A percentile compares a stretch with the other conserved stretches of the same genome.
Conservation (phyloP, 2,329 filamentous ascomycete genomes). For the Beauveria pseudobassiana region DNA sequence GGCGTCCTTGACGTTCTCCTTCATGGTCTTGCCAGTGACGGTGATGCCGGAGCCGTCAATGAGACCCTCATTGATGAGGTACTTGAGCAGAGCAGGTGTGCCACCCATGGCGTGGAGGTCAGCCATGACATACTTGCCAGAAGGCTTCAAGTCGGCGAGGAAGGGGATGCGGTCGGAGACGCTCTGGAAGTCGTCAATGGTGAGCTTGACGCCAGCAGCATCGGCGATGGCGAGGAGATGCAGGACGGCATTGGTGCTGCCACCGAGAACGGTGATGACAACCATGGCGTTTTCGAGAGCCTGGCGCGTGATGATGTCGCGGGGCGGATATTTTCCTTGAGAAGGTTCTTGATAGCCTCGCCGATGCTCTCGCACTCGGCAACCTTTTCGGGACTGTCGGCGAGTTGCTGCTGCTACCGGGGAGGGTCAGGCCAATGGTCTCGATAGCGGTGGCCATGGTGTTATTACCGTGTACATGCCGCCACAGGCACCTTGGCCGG, state of each 20-base stretch:
- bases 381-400: conserved; percentile 63
- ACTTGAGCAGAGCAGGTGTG: conserved; percentile 79
- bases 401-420: conserved; percentile 72
- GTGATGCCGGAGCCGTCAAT: conserved; percentile 75
- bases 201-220: conserved; percentile 71
- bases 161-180: conserved; percentile 74
- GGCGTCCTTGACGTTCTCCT: conserved; percentile 73
- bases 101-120: conserved; percentile 80
- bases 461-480: conserved; percentile 82
- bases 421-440: conserved; percentile 75
- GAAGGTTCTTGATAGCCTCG: conserved; percentile 63
- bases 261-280: conserved; percentile 72
- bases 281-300: conserved; percentile 84
- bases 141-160: conserved; percentile 76
- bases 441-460: conserved; percentile 81
- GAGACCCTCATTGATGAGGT: conserved; percentile 74
- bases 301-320: conserved; percentile 70
- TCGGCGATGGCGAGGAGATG: conserved; percentile 81
- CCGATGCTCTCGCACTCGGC: conserved; percentile 67
- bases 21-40: conserved; percentile 83
- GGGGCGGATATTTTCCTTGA: conserved; percentile 68
- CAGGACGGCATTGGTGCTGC: conserved; percentile 79
- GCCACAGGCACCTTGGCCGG: conserved; percentile 59
- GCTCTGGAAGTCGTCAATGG: conserved; percentile 78
- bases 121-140: conserved; percentile 81